Base-by-base conservation (phyloP, 768 basidiomycete species). In the Macrolepiota dolichaula region DNA sequence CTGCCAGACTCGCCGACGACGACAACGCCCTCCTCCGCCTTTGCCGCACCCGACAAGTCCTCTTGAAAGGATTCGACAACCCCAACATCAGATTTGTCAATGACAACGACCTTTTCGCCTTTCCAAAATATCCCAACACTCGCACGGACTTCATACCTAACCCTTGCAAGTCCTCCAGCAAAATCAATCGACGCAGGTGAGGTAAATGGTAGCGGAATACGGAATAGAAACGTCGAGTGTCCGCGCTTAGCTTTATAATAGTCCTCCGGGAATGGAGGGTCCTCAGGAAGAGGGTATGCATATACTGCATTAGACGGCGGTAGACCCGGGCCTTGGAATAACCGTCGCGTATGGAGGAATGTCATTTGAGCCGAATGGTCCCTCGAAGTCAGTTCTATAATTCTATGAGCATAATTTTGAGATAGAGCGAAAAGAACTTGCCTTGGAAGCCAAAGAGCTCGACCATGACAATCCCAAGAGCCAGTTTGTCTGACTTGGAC, bases 261-360 rank as follows among this genome's bases (percentile, higher is more conserved):
- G 55, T 85, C 73, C 0, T 79, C 76, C 0, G 91, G 91, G 2
- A 94, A 72, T 0, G 79, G 79, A 0, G 83, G 80, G 61, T 86
- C 84, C 1, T 81, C 87, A 15, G 83, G 79, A 4, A 74, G 68
- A 1, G 86, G 81, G 69, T 87, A 80, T 1, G 84, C 79, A 58
- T 87, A 79, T 0, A 94, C 91, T 1, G 92, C 89, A 69, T 94
- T 94, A 11, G 92, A 93, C 7, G 91, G 90, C 0, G 92, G 92
- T 6, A 93, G 76, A 17, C 85, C 86, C 2, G 88, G 89, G 2
- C 91, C 92, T 72, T 94, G 92, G 68, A 92, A 94, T 5, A 91
- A 69, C 35, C 89, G 81, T 29, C 84, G 80, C 59, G 78, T 82
- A 64, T 89, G 88, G 32, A 92, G 71, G 66, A 93, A 94, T 0